Evolutionary conservation across 192 early-diverging fungal species (phyloP).

Genomic region (Backusella mclennaniae): DNA sequence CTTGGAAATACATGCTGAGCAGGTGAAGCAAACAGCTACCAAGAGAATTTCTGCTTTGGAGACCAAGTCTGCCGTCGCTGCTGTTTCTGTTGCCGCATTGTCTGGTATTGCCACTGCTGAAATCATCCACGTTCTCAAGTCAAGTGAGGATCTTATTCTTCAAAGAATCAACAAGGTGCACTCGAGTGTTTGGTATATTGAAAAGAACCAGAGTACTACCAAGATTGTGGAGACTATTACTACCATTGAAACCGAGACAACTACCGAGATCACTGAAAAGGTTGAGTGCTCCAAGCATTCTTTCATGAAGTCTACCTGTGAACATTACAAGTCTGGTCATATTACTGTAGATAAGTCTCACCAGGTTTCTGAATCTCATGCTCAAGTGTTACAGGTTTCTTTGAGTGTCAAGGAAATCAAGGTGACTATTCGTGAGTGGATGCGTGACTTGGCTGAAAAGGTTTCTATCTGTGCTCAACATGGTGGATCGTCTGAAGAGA

Average conservation of each 20-base stretch:
- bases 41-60: constrained; percentile 6
- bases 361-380: not conserved
- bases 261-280: not conserved
- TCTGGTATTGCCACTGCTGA: constrained; percentile 11
- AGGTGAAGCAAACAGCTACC: constrained; percentile 4
- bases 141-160: not conserved
- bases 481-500: constrained; percentile 2
- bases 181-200: constrained; percentile 11
- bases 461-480: constrained; percentile 10
- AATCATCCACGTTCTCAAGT: not conserved
- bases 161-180: constrained; percentile 8
- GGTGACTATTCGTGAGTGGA: constrained; percentile 13
- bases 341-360: not conserved
- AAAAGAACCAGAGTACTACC: not conserved
- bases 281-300: constrained; percentile 3
- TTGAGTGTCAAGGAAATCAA: constrained; percentile 17
- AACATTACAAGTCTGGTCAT: not conserved
- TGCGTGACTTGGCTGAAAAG: constrained; percentile 10
- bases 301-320: not conserved
- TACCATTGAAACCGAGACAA: constrained; percentile 7
- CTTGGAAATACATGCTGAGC: not conserved
- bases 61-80: constrained; percentile 1
- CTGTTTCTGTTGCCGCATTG: constrained; percentile 5
- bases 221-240: not conserved
- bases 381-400: not conserved